Conservation (phyloP, 2,329 filamentous ascomycete species). For the Fusarium azukiicola region DNA sequence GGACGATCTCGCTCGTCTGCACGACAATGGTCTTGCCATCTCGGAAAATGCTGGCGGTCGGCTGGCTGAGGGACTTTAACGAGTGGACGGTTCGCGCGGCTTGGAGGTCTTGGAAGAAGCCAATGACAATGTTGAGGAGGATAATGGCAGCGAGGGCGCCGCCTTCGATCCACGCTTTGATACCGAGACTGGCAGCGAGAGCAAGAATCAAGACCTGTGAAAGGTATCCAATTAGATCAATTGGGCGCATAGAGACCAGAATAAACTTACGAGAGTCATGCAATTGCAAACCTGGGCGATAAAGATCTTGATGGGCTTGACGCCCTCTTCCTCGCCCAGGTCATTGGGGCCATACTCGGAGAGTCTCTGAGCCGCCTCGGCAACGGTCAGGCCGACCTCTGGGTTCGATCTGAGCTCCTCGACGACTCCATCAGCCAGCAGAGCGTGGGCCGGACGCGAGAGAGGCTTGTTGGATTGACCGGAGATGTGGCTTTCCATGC, state of each 20-base stretch:
- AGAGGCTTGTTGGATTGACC: slow-evolving; percentile 73
- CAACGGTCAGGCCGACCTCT: slow-evolving; percentile 77
- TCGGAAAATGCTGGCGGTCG: slow-evolving; percentile 46
- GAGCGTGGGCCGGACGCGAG: slow-evolving; percentile 80
- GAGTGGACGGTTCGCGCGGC: slow-evolving; percentile 72
- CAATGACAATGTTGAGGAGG: slow-evolving; percentile 78
- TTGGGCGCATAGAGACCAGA: accelerated
- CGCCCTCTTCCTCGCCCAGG: slow-evolving; percentile 79
- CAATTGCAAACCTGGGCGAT: slow-evolving; percentile 84
- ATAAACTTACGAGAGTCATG: slow-evolving; percentile 78
- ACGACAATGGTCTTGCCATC: slow-evolving; percentile 40
- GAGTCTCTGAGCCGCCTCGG: slow-evolving; percentile 76
- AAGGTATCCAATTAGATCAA: not conserved
- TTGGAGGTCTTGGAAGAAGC: slow-evolving; percentile 67
- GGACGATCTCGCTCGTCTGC: slow-evolving; percentile 51
- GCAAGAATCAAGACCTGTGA: slow-evolving; percentile 72
- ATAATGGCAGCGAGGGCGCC: slow-evolving; percentile 79
- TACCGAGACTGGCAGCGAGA: slow-evolving; percentile 77
- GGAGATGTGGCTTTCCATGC: slow-evolving; percentile 54
- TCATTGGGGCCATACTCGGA: slow-evolving; percentile 81
- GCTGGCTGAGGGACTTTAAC: slow-evolving; percentile 62
- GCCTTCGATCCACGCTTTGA: slow-evolving; percentile 79
- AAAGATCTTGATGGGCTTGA: slow-evolving; percentile 81
- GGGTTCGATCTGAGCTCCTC: slow-evolving; percentile 76
- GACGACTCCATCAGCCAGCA: slow-evolving; percentile 74